Evolutionary conservation across 352 stramenopile genomes (phyloP).

Genomic region (Pythium folliculosum): DNA sequence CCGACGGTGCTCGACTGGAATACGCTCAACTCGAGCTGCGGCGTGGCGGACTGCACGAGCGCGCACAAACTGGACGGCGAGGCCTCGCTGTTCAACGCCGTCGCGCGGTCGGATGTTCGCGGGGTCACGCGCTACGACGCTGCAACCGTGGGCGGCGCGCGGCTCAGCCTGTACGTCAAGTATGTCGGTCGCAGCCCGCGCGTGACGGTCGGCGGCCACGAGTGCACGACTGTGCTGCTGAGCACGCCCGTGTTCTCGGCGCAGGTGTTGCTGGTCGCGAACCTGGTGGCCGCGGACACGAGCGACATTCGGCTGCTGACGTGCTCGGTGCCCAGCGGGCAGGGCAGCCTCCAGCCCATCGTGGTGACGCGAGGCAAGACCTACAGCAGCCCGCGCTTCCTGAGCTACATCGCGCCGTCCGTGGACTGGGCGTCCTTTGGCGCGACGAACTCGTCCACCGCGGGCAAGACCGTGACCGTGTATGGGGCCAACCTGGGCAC

Average conservation of each 20-base stretch:
- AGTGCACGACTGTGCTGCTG: slow-evolving; percentile 38
- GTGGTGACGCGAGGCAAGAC: slow-evolving; percentile 38
- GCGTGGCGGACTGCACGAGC: slow-evolving; percentile 46
- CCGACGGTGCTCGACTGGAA: slow-evolving; percentile 60
- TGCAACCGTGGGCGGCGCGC: slow-evolving; percentile 45
- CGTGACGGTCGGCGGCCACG: slow-evolving; percentile 34
- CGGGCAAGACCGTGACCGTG: slow-evolving; percentile 44
- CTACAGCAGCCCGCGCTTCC: slow-evolving; percentile 42
- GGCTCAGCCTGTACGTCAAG: slow-evolving; percentile 53
- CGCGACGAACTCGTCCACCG: slow-evolving; percentile 37
- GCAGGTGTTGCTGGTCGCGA: slow-evolving; percentile 23
- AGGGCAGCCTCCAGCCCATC: slow-evolving; percentile 46
- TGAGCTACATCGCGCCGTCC: slow-evolving; percentile 53
- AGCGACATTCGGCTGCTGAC: slow-evolving; percentile 41
- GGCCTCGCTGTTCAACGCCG: slow-evolving; percentile 38
- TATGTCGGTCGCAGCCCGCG: slow-evolving; percentile 48
- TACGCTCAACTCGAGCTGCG: slow-evolving; percentile 43
- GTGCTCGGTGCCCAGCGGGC: slow-evolving; percentile 46
- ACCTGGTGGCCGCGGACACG: slow-evolving; percentile 23
- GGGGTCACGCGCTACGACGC: slow-evolving; percentile 43
- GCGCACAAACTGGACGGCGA: slow-evolving; percentile 50
- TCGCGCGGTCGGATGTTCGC: slow-evolving; percentile 23
- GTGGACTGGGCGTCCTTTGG: slow-evolving; percentile 41
- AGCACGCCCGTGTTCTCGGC: slow-evolving; percentile 29
- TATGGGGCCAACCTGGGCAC: slow-evolving; percentile 56